Evolutionary conservation across 2,329 filamentous ascomycete species (phyloP), one percentile per base, ranked within the genome.

Genomic region (Thermoascus crustaceus): DNA sequence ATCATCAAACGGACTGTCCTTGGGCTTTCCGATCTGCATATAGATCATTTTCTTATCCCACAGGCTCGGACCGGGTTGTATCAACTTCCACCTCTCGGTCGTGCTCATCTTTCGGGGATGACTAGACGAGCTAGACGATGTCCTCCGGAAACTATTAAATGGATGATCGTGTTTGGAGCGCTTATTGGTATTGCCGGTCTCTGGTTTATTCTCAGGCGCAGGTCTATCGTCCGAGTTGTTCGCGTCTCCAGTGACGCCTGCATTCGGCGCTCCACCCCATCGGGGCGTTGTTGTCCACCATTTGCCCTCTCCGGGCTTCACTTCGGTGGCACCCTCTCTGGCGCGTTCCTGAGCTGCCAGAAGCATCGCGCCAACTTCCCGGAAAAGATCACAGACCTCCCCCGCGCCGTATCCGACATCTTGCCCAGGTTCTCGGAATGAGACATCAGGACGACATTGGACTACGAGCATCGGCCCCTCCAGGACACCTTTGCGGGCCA

Each of bases 231-330:
- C 52, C 27, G 44, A 44, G 24, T 48, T 50, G 46, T 50, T 48
- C 35, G 56, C 46, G 39, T 57, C 50, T 32, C 55, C 50, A 33
- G 54, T 50, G 23, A 62, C 55, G 29, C 57, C 57, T 38, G 58
- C 54, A 14, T 57, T 56, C 8, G 56, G 49, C 0, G 59, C 61
- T 18, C 74, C 75, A 34, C 76, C 75, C 66, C 73, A 79, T 35
- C 76, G 65, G 17, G 69, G 66, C 34, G 57, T 64, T 2, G 58
- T 67, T 2, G 73, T 72, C 73, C 73, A 80, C 76, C 76, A 80
- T 47, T 74, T 67, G 3, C 71, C 72, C 44, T 74, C 68, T 1
- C 73, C 72, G 3, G 71, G 65, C 34, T 57, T 65, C 32, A 55
- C 50, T 45, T 76, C 72, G 2, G 48, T 48, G 35, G 57, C 62